Base-by-base conservation (phyloP, 345 rosid genomes). In the Viola odorata region DNA sequence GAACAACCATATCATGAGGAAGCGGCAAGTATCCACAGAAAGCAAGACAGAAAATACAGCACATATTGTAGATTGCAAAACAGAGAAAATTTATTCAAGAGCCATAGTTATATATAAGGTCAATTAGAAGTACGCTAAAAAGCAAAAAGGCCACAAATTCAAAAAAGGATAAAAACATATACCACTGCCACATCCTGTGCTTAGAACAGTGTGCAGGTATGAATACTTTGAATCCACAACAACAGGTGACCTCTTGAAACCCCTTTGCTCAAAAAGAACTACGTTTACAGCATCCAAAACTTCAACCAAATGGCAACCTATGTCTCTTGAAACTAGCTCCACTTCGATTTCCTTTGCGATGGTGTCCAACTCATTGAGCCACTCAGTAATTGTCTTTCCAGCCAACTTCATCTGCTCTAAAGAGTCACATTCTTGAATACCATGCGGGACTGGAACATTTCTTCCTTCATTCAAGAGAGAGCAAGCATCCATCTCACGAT, bases 271-370 rank as follows among this genome's bases (percentile, higher is more conserved):
- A 54, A 91, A 91, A 64, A 91, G 96, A 54, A 91, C 96, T 58
- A 74, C 56, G 73, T 91, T 91, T 16, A 91, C 81, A 37, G 97
- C 96, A 68, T 91, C 96, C 62, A 91, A 68, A 73, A 91, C 84
- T 75, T 85, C 84, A 73, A 73, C 82, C 68, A 84, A 69, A 77
- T 91, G 82, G 77, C 94, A 85, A 57, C 92, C 94, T 40, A 91
- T 85, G 57, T 88, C 91, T 72, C 94, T 77, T 38, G 88, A 81
- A 68, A 84, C 81, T 50, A 91, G 78, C 57, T 91, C 91, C 36
- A 85, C 96, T 78, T 91, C 92, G 32, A 91, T 89, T 73, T 91
- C 92, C 78, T 76, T 85, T 58, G 89, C 73, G 69, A 91, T 76
- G 11, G 69, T 60, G 44, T 86, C 97, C 53, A 91, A 73, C 69